phyloP scores from a whole-genome alignment of 345 rosid species.

The Atalantia buxifolia region DNA sequence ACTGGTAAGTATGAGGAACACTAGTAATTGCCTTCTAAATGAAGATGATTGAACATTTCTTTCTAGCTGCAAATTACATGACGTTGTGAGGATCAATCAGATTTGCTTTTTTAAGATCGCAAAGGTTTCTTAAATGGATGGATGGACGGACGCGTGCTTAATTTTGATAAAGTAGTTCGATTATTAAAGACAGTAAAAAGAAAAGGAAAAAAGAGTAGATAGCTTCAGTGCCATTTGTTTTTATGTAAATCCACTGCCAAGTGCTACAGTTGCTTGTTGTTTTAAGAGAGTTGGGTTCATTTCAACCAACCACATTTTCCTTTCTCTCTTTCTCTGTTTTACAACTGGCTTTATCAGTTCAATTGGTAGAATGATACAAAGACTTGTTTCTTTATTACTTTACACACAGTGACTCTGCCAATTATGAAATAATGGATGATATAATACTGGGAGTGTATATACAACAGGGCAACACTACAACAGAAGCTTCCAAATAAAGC shows the following conservation, averaged over 20 bases:
- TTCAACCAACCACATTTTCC: too few relatives aligned
- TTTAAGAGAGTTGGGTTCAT: neutral
- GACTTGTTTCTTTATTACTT: neutral
- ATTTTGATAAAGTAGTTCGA: neutral
- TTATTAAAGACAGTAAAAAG: neutral
- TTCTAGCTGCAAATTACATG: neutral
- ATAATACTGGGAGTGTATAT: neutral
- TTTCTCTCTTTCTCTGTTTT: neutral
- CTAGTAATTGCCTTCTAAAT: neutral
- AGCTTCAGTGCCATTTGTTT: neutral
- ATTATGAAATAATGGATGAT: neutral
- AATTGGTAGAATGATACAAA: neutral
- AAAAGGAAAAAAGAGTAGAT: neutral
- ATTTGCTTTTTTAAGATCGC: neutral
- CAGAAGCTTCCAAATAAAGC: neutral
- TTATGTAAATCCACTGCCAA: neutral
- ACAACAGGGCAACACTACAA: neutral
- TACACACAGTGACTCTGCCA: neutral
- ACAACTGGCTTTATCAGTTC: neutral
- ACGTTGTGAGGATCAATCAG: neutral
- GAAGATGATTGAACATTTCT: neutral
- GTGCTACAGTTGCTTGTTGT: neutral
- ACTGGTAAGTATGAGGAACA: constrained; percentile 33
- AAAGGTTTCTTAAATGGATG: neutral
- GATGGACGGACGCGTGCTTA: neutral